These are phyloP conservation scores for Chalaropsis thielavioides DNA, from an alignment of 2,329 filamentous ascomycete genomes.

Conservation along the genomic window DNA sequence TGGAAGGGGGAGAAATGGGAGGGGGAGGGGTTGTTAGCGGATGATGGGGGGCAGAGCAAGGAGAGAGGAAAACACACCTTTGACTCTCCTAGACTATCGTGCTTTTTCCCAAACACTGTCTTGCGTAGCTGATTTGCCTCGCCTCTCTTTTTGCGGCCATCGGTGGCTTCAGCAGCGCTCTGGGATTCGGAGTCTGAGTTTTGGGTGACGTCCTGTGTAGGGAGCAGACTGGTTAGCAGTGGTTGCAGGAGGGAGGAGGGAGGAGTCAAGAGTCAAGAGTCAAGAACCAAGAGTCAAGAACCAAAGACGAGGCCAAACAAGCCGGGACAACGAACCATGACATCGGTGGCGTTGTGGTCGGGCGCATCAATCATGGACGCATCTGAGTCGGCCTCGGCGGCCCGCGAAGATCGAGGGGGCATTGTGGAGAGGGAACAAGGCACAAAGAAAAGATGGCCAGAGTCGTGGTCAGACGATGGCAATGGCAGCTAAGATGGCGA, in stretches of 20 bases:
- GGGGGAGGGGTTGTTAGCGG: no score
- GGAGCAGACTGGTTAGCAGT: neutral
- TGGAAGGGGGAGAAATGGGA: constrained; percentile 27
- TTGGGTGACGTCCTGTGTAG: constrained; percentile 43
- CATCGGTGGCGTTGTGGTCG: constrained; percentile 27
- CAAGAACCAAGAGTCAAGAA: neutral
- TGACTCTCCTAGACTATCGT: constrained; percentile 77
- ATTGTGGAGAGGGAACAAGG: constrained; percentile 26
- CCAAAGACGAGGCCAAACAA: no score
- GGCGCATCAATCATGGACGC: constrained; percentile 49
- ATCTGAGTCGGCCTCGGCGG: constrained; percentile 41
- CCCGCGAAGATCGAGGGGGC: constrained; percentile 40
- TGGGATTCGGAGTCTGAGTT: constrained; percentile 67
- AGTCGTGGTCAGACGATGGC: neutral
- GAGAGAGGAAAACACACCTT: constrained; percentile 45
- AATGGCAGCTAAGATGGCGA: neutral
- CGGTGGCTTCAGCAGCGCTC: constrained; percentile 56
- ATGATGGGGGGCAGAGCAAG: no score
- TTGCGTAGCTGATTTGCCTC: constrained; percentile 82
- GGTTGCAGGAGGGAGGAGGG: neutral
- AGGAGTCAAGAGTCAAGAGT: neutral
- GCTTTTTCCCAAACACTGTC: constrained; percentile 88
- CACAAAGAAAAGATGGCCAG: neutral
- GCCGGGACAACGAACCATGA: constrained; percentile 6
- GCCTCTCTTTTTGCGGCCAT: constrained; percentile 71